A percentile compares a stretch with the other conserved stretches of the same genome.
Evolutionary conservation across 352 stramenopile species (phyloP).

Genomic region (Globisporangium nodosum): DNA sequence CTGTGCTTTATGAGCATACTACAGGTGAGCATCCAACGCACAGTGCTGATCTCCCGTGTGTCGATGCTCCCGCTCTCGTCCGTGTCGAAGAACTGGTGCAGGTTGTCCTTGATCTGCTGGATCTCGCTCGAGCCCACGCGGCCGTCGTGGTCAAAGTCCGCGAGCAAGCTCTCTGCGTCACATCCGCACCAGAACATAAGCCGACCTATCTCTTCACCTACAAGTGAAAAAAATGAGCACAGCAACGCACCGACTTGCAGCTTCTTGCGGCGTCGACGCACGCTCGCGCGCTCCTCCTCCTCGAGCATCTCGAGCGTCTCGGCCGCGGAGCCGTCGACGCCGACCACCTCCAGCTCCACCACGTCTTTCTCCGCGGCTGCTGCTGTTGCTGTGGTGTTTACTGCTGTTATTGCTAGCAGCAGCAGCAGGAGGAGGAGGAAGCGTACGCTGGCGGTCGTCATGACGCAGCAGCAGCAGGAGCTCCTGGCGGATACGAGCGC

Average conservation of each 20-base stretch:
- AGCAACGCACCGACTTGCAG: conserved; percentile 9
- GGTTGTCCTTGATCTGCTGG: conserved; percentile 74
- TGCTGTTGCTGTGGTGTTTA: not conserved
- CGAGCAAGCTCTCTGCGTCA: conserved; percentile 58
- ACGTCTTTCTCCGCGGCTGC: not conserved
- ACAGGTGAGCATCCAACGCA: conserved; percentile 12
- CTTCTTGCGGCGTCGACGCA: conserved; percentile 9
- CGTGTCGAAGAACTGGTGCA: conserved; percentile 74
- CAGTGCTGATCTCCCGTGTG: conserved; percentile 56
- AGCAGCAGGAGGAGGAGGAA: not conserved
- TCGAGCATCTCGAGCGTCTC: conserved; percentile 18
- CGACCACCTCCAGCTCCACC: conserved; percentile 6
- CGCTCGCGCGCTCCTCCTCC: conserved; percentile 10
- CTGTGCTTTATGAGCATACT: too few relatives aligned
- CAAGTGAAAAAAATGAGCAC: not conserved
- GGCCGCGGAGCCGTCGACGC: conserved; percentile 3
- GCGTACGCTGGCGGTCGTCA: too few relatives aligned
- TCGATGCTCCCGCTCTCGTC: conserved; percentile 77
- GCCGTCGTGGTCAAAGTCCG: conserved; percentile 77
- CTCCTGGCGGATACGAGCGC: too few relatives aligned
- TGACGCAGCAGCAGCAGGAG: not conserved
- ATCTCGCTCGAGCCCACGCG: conserved; percentile 70
- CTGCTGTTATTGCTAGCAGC: not conserved
- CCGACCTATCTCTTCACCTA: not conserved
- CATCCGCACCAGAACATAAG: not conserved